Base-by-base conservation (phyloP, 345 rosid genomes). In the Arabidopsis arenosa region DNA sequence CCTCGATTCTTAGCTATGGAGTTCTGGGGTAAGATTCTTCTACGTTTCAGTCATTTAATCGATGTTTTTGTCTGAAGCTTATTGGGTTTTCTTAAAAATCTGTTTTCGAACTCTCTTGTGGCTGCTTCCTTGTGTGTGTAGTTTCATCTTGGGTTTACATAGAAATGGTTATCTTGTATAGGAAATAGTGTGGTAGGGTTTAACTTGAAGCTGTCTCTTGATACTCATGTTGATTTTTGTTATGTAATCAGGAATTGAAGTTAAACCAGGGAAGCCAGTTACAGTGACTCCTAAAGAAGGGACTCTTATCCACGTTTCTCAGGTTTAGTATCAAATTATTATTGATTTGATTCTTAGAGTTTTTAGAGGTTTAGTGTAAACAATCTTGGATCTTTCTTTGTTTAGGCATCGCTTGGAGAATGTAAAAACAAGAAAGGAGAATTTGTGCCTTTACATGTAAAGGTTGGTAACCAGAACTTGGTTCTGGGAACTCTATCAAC, bases 321-420 rank as follows among this genome's bases (percentile, higher is more conserved):
- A 85, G 82, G 90, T 86, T 47, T 43, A 41, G 69, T 52, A n/a
- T 53, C 49, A 39, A 18, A 6, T 13, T 4, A 41, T 13, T 4
- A 30, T 54, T 9, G 37, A 47, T 26, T 41, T 32, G 52, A 49
- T 23, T 21, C 11, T 44, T 3, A 5, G 43, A 8, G 52, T 66
- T 75, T 0, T 30, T 18, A 28, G 44, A 43, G 15, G 4, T 14
- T 10, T 18, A 48, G 13, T 40, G 7, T 64, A 49, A 49, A 39
- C 26, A 39, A 17, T 30, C 23, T 40, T 67, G 32, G 7, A 26
- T 28, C 14, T 26, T 69, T 21, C 11, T 45, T 14, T 45, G n/a
- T 12, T 3, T 13, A 92, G 97, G 96, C 90, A 4, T 84, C 89
- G 3, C 84, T 89, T 56, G 96, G 93, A 0, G 89, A 89, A 72